These are phyloP conservation scores for Dryadomyces quercivorus DNA, from an alignment of 2,329 filamentous ascomycete species.

Conservation along the genomic window DNA sequence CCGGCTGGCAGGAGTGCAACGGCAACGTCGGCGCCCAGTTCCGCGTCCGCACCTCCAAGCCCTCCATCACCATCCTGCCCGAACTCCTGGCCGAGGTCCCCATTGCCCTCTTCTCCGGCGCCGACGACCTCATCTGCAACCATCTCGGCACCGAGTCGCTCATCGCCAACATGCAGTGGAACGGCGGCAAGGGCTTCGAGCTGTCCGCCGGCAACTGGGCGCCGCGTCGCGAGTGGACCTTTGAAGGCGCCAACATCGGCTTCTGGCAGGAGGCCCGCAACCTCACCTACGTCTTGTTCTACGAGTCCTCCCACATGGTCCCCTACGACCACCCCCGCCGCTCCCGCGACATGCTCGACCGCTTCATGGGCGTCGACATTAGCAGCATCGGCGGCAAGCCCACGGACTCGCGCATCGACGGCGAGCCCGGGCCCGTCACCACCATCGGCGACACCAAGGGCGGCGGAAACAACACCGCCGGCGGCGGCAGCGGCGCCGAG, in stretches of 20 bases:
- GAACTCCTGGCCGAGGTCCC: conserved; percentile 65
- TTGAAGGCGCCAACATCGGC: conserved; percentile 76
- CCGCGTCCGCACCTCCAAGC: conserved; percentile 54
- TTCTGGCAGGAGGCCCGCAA: conserved; percentile 94
- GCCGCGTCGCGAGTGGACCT: conserved; percentile 86
- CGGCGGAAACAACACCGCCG: conserved; percentile 55
- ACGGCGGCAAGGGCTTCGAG: conserved; percentile 84
- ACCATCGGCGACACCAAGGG: conserved; percentile 58
- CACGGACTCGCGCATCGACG: conserved; percentile 69
- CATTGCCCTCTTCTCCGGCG: conserved; percentile 81
- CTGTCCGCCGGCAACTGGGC: conserved; percentile 77
- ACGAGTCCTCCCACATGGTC: conserved; percentile 97
- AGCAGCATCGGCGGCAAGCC: conserved; percentile 72
- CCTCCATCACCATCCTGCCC: conserved; percentile 64
- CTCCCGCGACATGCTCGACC: conserved; percentile 90
- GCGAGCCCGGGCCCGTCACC: conserved; percentile 68
- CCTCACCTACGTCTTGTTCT: conserved; percentile 87
- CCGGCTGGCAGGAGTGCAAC: conserved; percentile 86
- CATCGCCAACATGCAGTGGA: conserved; percentile 86
- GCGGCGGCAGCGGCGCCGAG: conserved; percentile 50
- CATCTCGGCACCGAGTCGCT: conserved; percentile 86
- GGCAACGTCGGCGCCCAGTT: conserved; percentile 67
- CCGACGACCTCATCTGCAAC: conserved; percentile 93
- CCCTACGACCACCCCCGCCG: conserved; percentile 85
- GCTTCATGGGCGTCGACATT: conserved; percentile 90